Base-by-base conservation (phyloP, 495 filamentous ascomycete species). In the Aspergillus cavernicola region DNA sequence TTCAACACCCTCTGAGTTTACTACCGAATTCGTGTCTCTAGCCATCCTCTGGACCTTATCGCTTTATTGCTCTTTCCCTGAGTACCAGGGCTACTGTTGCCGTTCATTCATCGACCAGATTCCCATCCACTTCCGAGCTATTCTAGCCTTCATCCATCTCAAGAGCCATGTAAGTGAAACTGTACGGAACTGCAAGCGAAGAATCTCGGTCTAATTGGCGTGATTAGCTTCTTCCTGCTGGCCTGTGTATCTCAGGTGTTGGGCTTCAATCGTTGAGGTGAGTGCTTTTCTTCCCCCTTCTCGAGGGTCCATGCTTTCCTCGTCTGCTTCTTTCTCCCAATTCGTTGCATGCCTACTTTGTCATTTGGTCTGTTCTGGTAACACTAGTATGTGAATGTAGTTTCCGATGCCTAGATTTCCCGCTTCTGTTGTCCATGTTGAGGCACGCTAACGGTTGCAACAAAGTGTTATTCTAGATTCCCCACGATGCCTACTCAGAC, bases 401-500 rank as follows among this genome's bases (percentile, higher is more conserved):
- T n/a, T n/a, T n/a, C n/a, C n/a, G n/a, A n/a, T n/a, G n/a, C n/a
- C n/a, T n/a, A n/a, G n/a, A n/a, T n/a, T n/a, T n/a, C n/a, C n/a
- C n/a, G n/a, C n/a, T n/a, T 33, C 32, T 42, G 10, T 12, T 19
- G 18, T 42, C 18, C 6, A 22, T 42, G 16, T 23, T 10, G 22
- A 4, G 33, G 16, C 3, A 16, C 12, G 41, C 47, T 57, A 49
- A 59, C 9, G n/a, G 8, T 33, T 47, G 2, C 9, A 1, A 15
- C 23, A 54, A 50, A 55, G 28, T 36, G 40, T 37, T 53, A 60
- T 50, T 50, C 31, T 40, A 57, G 54, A 40, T 36, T 36, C 20
- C 29, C 23, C 63, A 69, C 53, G 54, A 69, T 69, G 74, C 73
- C 65, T 63, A 23, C 32, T 38, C 55, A 55, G 19, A 39, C 23